A percentile compares a stretch with the other conserved stretches of the same genome.
Conservation (phyloP, 1,284 basidiomycete species). For the Cerrena zonata region DNA sequence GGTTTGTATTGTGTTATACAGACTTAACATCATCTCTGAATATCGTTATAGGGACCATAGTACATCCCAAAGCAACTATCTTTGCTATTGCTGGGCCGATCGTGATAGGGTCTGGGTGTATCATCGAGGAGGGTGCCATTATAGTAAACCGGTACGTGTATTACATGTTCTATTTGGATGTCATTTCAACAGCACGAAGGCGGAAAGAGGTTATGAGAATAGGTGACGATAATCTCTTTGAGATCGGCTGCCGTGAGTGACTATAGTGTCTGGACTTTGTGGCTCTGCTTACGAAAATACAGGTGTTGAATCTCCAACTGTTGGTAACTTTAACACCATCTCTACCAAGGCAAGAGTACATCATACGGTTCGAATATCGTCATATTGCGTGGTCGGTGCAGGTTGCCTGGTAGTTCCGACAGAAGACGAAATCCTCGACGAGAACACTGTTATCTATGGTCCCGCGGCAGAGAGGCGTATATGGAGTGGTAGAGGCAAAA, state of each 20-base stretch:
- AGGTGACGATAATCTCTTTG: slow-evolving; percentile 88
- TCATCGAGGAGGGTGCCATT: slow-evolving; percentile 86
- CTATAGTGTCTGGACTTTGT: neutral
- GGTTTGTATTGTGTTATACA: slow-evolving; percentile 34
- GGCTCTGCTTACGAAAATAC: too few species aligned
- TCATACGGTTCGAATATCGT: slow-evolving; percentile 70
- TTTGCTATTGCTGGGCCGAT: slow-evolving; percentile 85
- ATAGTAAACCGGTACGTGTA: slow-evolving; percentile 78
- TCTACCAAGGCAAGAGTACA: slow-evolving; percentile 76
- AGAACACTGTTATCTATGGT: slow-evolving; percentile 83
- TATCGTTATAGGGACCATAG: slow-evolving; percentile 57
- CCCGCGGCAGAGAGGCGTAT: slow-evolving; percentile 62
- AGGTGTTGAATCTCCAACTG: slow-evolving; percentile 80
- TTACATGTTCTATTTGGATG: too few species aligned
- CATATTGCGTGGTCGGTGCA: slow-evolving; percentile 78
- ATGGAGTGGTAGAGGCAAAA: slow-evolving; percentile 83
- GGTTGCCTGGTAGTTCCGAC: slow-evolving; percentile 70
- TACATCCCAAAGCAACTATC: slow-evolving; percentile 92
- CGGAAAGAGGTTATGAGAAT: slow-evolving; percentile 83
- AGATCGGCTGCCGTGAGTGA: slow-evolving; percentile 80
- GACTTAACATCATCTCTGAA: neutral
- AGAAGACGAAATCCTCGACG: slow-evolving; percentile 73
- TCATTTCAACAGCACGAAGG: slow-evolving; percentile 30
- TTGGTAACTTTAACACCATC: slow-evolving; percentile 83
- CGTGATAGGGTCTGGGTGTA: slow-evolving; percentile 79